phyloP scores from a whole-genome alignment of 768 basidiomycete genomes.

The Boletus pseudo-olivaceus region DNA sequence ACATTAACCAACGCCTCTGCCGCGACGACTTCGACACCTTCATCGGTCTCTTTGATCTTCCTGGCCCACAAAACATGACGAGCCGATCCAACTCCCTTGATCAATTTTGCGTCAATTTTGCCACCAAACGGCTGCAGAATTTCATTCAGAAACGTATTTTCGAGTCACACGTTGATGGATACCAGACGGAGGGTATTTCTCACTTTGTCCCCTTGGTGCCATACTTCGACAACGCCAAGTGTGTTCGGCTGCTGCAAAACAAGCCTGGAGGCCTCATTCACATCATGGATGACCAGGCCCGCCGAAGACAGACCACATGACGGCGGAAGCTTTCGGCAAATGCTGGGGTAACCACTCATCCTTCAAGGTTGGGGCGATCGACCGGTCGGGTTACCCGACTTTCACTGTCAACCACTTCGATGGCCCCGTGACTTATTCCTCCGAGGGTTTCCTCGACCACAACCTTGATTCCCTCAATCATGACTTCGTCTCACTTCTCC shows the following conservation, averaged over 20 bases:
- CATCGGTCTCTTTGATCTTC: constrained; percentile 91
- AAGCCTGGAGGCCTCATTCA: too few species aligned
- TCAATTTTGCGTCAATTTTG: constrained; percentile 95
- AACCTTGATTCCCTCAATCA: too few species aligned
- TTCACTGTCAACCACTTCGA: constrained; percentile 94
- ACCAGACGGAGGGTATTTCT: constrained; percentile 76
- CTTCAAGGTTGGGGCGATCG: constrained; percentile 78
- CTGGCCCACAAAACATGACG: constrained; percentile 88
- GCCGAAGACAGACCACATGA: too few species aligned
- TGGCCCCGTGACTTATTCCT: constrained; percentile 42
- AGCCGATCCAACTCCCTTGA: constrained; percentile 90
- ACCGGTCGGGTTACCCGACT: constrained; percentile 74
- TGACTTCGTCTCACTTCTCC: too few species aligned
- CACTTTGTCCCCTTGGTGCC: constrained; percentile 64
- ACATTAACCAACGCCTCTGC: constrained; percentile 93
- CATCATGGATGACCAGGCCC: constrained; percentile 61
- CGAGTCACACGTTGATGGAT: constrained; percentile 79
- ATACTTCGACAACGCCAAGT: constrained; percentile 77
- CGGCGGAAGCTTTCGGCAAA: constrained; percentile 28
- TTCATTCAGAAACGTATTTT: constrained; percentile 80
- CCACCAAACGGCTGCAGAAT: constrained; percentile 85
- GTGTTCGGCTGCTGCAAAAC: too few species aligned
- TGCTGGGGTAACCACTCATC: constrained; percentile 92
- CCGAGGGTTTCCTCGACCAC: too few species aligned
- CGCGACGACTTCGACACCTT: constrained; percentile 90